Base-by-base conservation (phyloP, 2,329 filamentous ascomycete species). In the Claviceps capensis region DNA sequence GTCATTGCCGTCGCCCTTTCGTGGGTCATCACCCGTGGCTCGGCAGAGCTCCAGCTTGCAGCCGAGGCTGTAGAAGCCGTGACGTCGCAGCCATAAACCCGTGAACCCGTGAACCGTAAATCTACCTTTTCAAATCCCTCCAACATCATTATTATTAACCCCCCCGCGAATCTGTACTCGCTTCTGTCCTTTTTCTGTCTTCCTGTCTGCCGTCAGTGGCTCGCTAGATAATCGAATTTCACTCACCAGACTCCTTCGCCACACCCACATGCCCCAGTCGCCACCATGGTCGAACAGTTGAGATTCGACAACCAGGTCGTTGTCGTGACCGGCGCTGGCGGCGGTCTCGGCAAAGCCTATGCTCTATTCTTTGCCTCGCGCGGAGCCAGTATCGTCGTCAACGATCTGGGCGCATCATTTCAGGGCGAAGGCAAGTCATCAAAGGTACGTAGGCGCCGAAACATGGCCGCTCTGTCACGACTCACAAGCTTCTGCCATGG, bases 321-420 rank as follows among this genome's bases (percentile, higher is more conserved):
- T 64, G 85, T 91, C 61, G 83, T 91, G 60, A 91, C 86, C 52
- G 86, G 86, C 61, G 86, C 86, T 54, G 86, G 86, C 58, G 86
- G 85, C 66, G 86, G 86, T 57, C 73, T 91, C 53, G 86, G 86
- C 61, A 86, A 83, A 69, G 83, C 84, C 63, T 95, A 85, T 67
- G 89, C 94, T 60, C 74, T 84, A 55, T 97, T 95, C 76, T 97
- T 95, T 66, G 93, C 80, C 53, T 89, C 87, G 52, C 82, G 91
- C 65, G 93, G 93, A 63, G 93, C 89, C 61, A 94, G 85, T 69
- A 86, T 95, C 61, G 91, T 98, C 47, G 93, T 98, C 62, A 98
- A 98, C 69, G 93, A 98, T 67, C 79, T 97, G 49, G 93, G 93
- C 56, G 88, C 81, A 49, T 93, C 89, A 47, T 90, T 93, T 77